These are phyloP conservation scores for Incumbomyces delicatus DNA, from an alignment of 2,329 filamentous ascomycete genomes.

Conservation along the genomic window DNA sequence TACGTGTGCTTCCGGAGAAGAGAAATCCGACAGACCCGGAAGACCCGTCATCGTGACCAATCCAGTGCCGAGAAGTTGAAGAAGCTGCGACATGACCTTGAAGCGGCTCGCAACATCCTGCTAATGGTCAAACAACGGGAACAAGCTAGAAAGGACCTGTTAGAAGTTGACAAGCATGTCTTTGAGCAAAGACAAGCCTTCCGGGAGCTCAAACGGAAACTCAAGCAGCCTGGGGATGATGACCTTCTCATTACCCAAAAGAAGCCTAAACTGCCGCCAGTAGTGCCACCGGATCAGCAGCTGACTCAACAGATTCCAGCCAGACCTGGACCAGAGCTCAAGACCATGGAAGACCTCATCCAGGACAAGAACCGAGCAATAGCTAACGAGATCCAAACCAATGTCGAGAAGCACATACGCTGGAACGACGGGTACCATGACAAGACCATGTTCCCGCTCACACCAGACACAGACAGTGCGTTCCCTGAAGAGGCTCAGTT, in stretches of 20 bases:
- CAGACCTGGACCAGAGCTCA: constrained; percentile 60
- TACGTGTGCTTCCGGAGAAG: constrained; percentile 96
- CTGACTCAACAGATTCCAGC: constrained; percentile 54
- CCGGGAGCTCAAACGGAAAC: constrained; percentile 78
- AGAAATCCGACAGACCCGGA: constrained; percentile 86
- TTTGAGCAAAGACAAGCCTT: constrained; percentile 75
- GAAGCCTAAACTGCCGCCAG: constrained; percentile 43
- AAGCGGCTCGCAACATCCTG: constrained; percentile 75
- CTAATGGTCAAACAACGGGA: constrained; percentile 71
- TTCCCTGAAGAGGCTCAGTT: constrained; percentile 43
- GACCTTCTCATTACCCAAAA: constrained; percentile 93
- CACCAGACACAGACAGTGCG: constrained; percentile 59
- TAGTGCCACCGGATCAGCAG: constrained; percentile 43
- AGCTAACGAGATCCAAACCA: constrained; percentile 70
- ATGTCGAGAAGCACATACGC: constrained; percentile 75
- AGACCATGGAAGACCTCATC: constrained; percentile 64
- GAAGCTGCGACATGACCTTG: constrained; percentile 79
- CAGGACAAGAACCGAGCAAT: constrained; percentile 76
- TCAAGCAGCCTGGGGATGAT: constrained; percentile 84
- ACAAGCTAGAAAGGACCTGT: constrained; percentile 63
- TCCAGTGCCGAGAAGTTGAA: constrained; percentile 93
- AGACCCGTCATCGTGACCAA: constrained; percentile 85
- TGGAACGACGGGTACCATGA: constrained; percentile 91
- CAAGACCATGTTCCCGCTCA: constrained; percentile 74
- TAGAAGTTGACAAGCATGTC: constrained; percentile 63